Conservation (phyloP, 176 grass and related monocot genomes). For the Tillandsia fasciculata region DNA sequence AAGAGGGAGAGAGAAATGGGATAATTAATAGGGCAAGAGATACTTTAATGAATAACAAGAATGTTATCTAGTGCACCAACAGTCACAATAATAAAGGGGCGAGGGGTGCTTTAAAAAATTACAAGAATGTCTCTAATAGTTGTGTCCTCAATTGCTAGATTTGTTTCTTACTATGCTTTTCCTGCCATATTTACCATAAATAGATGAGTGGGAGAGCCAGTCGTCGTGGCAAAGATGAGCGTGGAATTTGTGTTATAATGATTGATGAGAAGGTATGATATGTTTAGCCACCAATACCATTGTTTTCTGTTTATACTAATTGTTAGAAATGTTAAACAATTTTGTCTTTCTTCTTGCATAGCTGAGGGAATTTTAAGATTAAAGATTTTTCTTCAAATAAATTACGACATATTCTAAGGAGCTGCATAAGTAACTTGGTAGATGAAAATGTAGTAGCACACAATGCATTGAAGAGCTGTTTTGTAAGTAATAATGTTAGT, state of each 20-base stretch:
- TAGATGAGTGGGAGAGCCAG: slow-evolving; percentile 99
- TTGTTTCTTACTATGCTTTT: slow-evolving; percentile 27
- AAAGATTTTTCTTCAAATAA: too few relatives aligned
- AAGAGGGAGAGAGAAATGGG: neutral
- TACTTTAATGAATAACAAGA: neutral
- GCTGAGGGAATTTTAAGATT: too few relatives aligned
- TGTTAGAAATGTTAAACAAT: too few relatives aligned
- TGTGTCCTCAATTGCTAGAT: neutral
- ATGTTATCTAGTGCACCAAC: neutral
- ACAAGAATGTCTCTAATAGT: too few relatives aligned
- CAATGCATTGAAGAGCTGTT: too few relatives aligned
- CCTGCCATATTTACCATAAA: slow-evolving; percentile 8
- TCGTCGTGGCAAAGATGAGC: slow-evolving; percentile 90
- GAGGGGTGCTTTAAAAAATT: too few relatives aligned
- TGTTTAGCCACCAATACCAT: neutral
- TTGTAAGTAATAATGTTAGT: too few relatives aligned
- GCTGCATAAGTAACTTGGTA: neutral
- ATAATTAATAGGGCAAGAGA: neutral
- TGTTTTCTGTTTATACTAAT: too few relatives aligned
- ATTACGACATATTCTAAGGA: neutral
- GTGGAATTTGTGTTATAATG: slow-evolving; percentile 98
- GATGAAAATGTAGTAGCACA: too few relatives aligned
- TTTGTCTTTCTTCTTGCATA: too few relatives aligned
- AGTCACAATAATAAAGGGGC: too few relatives aligned
- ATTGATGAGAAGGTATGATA: slow-evolving; percentile 77